These are phyloP conservation scores for Extremus antarcticus DNA, from an alignment of 495 filamentous ascomycete species.

Conservation along the genomic window DNA sequence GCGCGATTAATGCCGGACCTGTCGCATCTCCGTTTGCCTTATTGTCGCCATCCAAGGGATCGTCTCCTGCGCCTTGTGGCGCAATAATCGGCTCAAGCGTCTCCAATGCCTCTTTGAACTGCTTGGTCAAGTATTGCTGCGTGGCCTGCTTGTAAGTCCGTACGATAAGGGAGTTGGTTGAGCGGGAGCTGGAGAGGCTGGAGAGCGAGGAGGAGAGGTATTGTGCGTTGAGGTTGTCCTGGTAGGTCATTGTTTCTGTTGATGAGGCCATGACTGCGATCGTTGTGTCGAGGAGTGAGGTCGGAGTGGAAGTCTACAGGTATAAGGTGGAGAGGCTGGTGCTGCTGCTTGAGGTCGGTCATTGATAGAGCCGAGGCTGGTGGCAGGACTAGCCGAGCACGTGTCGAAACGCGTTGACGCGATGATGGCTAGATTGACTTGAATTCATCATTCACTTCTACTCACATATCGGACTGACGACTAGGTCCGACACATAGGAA, in stretches of 20 bases:
- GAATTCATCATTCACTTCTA: too few species aligned
- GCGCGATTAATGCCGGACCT: conserved; percentile 54
- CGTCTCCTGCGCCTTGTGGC: conserved; percentile 25
- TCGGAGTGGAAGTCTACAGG: too few species aligned
- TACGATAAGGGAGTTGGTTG: conserved; percentile 52
- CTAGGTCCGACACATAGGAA: too few species aligned
- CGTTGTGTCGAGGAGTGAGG: too few species aligned
- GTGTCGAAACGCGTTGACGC: too few species aligned
- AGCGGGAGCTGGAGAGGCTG: conserved; percentile 44
- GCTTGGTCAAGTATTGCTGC: conserved; percentile 82
- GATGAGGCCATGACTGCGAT: conserved; percentile 2
- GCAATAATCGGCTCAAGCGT: conserved; percentile 70
- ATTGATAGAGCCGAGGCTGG: too few species aligned
- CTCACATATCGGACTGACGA: too few species aligned
- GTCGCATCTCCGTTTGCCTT: conserved; percentile 17
- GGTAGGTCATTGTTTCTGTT: conserved; percentile 14
- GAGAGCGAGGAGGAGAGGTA: conserved; percentile 40
- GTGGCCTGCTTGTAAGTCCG: conserved; percentile 85
- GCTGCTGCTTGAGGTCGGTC: too few species aligned
- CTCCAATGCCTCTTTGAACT: conserved; percentile 76
- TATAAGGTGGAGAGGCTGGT: too few species aligned
- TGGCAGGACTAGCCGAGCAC: too few species aligned
- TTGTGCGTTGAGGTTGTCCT: conserved; percentile 3
- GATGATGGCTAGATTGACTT: too few species aligned
- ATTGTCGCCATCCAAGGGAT: conserved; percentile 27